These are phyloP conservation scores for Sphenostylis stenocarpa DNA, from an alignment of 306 rosid species.

Conservation along the genomic window DNA sequence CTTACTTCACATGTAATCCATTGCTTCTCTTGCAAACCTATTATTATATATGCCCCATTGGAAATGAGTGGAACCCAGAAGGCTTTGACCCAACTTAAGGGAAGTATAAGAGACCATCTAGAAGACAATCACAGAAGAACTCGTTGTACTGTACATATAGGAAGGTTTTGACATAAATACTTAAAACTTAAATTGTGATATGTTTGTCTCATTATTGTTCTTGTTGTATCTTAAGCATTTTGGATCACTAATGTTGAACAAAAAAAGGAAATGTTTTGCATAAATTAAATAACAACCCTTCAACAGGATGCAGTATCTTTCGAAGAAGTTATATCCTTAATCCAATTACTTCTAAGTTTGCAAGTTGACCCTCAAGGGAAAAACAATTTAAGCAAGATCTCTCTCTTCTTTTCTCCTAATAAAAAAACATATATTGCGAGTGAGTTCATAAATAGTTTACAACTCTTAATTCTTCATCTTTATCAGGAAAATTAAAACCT, in stretches of 20 bases:
- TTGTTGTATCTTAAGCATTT: constrained; percentile 14
- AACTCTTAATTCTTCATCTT: neutral
- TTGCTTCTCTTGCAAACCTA: constrained; percentile 87
- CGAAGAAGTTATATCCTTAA: constrained; percentile 67
- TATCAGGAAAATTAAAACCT: neutral
- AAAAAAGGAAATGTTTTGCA: neutral
- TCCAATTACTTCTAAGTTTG: constrained; percentile 77
- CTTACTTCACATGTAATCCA: constrained; percentile 81
- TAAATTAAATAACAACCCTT: constrained; percentile 47
- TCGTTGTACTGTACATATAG: neutral
- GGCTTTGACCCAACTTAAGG: constrained; percentile 82
- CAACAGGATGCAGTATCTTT: constrained; percentile 56
- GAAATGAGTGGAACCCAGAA: constrained; percentile 79
- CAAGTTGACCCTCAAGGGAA: constrained; percentile 85
- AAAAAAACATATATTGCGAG: neutral
- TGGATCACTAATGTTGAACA: neutral
- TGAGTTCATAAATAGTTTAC: neutral
- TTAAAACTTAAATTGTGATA: constrained; percentile 7
- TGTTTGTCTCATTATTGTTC: constrained; percentile 10
- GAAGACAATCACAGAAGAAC: constrained; percentile 33
- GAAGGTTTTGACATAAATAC: neutral
- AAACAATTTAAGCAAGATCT: constrained; percentile 44
- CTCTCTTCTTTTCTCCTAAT: constrained; percentile 62
- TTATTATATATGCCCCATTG: constrained; percentile 73
- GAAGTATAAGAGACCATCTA: constrained; percentile 84